These are phyloP conservation scores for Hippophae rhamnoides DNA, from an alignment of 306 rosid species.

Conservation along the genomic window DNA sequence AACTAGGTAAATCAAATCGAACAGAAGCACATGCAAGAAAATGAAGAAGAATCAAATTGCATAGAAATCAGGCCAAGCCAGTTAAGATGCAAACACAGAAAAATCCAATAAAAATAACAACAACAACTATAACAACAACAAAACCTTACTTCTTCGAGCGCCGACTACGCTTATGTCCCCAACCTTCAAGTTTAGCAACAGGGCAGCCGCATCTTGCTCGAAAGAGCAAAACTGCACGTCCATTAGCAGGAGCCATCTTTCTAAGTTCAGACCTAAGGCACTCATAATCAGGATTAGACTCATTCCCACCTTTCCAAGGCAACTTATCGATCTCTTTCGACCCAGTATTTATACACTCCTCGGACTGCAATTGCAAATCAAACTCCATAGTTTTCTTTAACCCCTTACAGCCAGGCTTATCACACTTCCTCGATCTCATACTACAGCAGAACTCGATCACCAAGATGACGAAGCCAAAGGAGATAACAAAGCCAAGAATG, in stretches of 20 bases:
- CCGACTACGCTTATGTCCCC: slow-evolving; percentile 74
- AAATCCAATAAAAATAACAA: background rate
- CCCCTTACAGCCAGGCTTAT: slow-evolving; percentile 50
- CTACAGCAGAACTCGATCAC: slow-evolving; percentile 48
- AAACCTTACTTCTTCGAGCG: slow-evolving; percentile 68
- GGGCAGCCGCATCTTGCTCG: slow-evolving; percentile 86
- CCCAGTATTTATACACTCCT: slow-evolving; percentile 36
- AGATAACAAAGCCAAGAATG: slow-evolving; percentile 38
- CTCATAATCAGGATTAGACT: slow-evolving; percentile 76
- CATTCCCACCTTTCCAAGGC: slow-evolving; percentile 92
- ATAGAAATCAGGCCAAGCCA: no score
- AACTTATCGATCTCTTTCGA: slow-evolving; percentile 49
- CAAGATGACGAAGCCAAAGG: slow-evolving; percentile 24
- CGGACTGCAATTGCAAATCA: slow-evolving; percentile 68
- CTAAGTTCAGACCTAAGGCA: slow-evolving; percentile 73
- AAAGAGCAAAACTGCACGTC: slow-evolving; percentile 84
- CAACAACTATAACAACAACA: no score
- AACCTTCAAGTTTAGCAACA: slow-evolving; percentile 76
- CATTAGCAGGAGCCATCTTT: slow-evolving; percentile 88
- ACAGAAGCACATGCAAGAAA: no score
- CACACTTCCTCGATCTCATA: slow-evolving; percentile 53
- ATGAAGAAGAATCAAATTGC: no score
- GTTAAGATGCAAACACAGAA: no score
- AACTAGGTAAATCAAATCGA: no score
- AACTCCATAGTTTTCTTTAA: slow-evolving; percentile 73